Evolutionary conservation across 164 flowering plant genomes (phyloP).

Genomic region (Pachysandra terminalis): DNA sequence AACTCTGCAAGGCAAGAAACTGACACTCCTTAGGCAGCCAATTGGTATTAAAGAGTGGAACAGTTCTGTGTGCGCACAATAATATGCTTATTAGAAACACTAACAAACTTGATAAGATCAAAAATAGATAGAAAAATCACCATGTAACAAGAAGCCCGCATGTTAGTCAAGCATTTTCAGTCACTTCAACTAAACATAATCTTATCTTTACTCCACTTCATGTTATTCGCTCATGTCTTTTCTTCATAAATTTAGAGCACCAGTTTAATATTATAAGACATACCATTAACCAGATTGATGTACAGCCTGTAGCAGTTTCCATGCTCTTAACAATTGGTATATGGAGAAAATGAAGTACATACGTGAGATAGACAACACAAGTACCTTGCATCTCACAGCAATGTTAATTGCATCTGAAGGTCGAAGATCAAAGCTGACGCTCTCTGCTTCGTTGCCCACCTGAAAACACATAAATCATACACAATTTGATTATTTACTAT

Average conservation of each 20-base stretch:
- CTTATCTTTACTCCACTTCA: no score
- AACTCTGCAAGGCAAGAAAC: background rate
- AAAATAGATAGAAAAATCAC: background rate
- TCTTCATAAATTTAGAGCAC: no score
- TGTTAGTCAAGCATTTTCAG: no score
- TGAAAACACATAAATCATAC: constrained; percentile 21
- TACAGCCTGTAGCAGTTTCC: no score
- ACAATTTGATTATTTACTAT: background rate
- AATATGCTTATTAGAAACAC: background rate
- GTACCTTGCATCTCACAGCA: constrained; percentile 98
- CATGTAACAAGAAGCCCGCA: no score
- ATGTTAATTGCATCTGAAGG: constrained; percentile 99
- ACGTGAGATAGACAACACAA: background rate
- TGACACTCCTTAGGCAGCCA: no score
- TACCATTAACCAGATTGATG: no score
- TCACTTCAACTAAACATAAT: no score
- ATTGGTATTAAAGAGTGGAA: background rate
- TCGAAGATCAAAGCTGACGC: constrained; percentile 82
- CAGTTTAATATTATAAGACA: no score
- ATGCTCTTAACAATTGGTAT: background rate
- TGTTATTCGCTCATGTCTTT: no score
- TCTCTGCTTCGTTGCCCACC: constrained; percentile 60
- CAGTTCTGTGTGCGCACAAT: background rate
- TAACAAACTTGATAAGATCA: background rate
- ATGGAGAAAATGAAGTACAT: background rate